Evolutionary conservation across 495 filamentous ascomycete genomes (phyloP), one percentile per base, ranked within the genome.

Genomic region (Hamigera avellanea): DNA sequence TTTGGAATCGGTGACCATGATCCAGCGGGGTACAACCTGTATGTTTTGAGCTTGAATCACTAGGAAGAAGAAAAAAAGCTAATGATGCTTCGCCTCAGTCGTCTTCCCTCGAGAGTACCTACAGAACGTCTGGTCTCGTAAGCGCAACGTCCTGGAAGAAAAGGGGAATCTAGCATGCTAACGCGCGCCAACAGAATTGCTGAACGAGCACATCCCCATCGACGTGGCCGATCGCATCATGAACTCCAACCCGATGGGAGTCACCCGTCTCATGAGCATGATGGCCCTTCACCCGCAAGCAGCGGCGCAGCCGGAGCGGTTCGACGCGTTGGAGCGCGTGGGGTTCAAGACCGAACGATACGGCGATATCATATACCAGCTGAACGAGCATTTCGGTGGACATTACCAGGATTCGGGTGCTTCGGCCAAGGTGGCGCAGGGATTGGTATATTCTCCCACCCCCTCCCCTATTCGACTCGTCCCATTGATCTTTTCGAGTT

Each of bases 321-420:
- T 36, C 26, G 54, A 53, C 26, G 49, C 35, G 2, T 43, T 61
- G 16, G 51, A 61, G 37, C 32, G 33, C 13, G 49, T 45, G 1
- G 57, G 59, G 2, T 63, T 63, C 43, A 46, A 41, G 29, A 18
- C 53, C 8, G 50, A 59, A 10, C 37, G 49, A 25, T 49, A 45
- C 36, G 46, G 45, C 1, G 57, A 61, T 37, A 39, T 56, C 12
- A 41, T 45, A 32, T 30, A 44, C 8, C 34, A 46, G 28, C 31
- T 62, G 4, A 45, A 49, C 27, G 52, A 50, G 10, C 45, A 52
- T 1, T 44, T 52, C 33, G 59, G 59, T 0, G 57, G 59, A 2
- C 53, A 63, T 40, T 57, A 63, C 36, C 40, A 61, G 13, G 59
- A 63, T 42, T 48, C 57, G 19, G 59, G 59, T 3, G 46, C 44